These are phyloP conservation scores for Prunus armeniaca DNA, from an alignment of 306 rosid species.

Conservation along the genomic window DNA sequence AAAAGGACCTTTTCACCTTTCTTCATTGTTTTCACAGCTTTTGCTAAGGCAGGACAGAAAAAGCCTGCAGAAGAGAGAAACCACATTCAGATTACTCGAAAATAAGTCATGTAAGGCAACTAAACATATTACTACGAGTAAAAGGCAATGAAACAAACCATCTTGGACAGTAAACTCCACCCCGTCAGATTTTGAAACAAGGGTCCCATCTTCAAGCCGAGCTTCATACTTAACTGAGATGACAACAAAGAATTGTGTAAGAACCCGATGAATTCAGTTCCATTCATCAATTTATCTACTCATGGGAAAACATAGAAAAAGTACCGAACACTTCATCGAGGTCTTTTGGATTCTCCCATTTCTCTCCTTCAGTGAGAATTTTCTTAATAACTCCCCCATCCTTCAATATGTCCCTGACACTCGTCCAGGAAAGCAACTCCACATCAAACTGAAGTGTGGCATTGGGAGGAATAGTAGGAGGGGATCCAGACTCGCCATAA, in stretches of 20 bases:
- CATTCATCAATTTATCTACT: neutral
- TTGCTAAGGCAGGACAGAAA: slow-evolving; percentile 75
- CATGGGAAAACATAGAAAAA: neutral
- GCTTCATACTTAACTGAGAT: slow-evolving; percentile 72
- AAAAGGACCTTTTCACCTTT: slow-evolving; percentile 72
- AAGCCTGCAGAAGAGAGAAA: slow-evolving; percentile 37
- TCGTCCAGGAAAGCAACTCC: slow-evolving; percentile 74
- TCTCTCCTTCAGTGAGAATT: slow-evolving; percentile 58
- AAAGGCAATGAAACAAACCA: slow-evolving; percentile 30
- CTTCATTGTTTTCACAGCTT: slow-evolving; percentile 86
- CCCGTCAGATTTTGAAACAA: slow-evolving; percentile 70
- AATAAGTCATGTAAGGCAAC: neutral
- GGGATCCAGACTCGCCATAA: slow-evolving; percentile 66
- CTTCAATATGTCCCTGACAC: slow-evolving; percentile 73
- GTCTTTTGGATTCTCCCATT: slow-evolving; percentile 83
- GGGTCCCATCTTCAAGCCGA: slow-evolving; percentile 65
- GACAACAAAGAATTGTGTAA: neutral
- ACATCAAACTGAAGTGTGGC: slow-evolving; percentile 82
- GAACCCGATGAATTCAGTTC: neutral
- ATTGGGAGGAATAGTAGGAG: slow-evolving; percentile 80
- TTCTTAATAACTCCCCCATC: slow-evolving; percentile 83
- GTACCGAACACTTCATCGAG: slow-evolving; percentile 62
- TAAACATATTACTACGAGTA: neutral
- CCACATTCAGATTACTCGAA: neutral
- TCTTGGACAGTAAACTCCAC: slow-evolving; percentile 67